Evolutionary conservation across 192 early-diverging fungal species (phyloP).

Genomic region (Coemansia sp.): DNA sequence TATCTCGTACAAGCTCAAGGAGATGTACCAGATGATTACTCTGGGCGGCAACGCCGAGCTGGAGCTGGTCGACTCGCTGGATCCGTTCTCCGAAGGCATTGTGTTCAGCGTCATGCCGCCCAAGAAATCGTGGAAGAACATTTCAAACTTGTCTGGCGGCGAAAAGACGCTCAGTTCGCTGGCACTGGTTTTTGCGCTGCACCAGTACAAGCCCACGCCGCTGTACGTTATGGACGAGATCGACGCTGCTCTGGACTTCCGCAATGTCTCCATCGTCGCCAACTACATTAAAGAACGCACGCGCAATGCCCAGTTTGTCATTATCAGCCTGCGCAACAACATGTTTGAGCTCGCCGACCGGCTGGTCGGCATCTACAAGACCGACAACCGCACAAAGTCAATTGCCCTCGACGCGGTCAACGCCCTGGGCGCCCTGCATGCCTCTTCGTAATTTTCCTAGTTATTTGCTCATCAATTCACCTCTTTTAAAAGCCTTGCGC

Average conservation of each 20-base stretch:
- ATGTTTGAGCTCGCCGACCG: conserved; percentile 99
- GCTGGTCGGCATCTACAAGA: conserved; percentile 99
- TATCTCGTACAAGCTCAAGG: conserved; percentile 94
- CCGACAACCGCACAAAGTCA: conserved; percentile 82
- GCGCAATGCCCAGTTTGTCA: conserved; percentile 96
- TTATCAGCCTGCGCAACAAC: conserved; percentile 97
- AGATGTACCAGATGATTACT: conserved; percentile 99
- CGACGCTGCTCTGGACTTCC: conserved; percentile 97
- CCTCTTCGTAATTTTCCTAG: not conserved
- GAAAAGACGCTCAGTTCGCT: conserved; percentile 99
- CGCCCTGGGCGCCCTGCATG: conserved; percentile 18
- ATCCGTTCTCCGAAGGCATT: conserved; percentile 98
- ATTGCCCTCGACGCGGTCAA: conserved; percentile 46
- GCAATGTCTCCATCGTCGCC: conserved; percentile 98
- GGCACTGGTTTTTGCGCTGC: conserved; percentile 96
- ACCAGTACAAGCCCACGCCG: conserved; percentile 99
- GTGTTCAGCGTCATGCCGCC: conserved; percentile 99
- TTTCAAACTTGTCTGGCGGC: conserved; percentile 96
- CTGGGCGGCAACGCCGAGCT: conserved; percentile 97
- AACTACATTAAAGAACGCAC: conserved; percentile 98
- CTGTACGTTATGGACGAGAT: conserved; percentile 99
- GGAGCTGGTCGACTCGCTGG: conserved; percentile 91
- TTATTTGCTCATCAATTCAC: not conserved
- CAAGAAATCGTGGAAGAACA: conserved; percentile 99
- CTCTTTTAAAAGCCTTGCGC: too few relatives aligned